Evolutionary conservation across 257 asterid species (phyloP).

Genomic region (Capsicum pubescens): DNA sequence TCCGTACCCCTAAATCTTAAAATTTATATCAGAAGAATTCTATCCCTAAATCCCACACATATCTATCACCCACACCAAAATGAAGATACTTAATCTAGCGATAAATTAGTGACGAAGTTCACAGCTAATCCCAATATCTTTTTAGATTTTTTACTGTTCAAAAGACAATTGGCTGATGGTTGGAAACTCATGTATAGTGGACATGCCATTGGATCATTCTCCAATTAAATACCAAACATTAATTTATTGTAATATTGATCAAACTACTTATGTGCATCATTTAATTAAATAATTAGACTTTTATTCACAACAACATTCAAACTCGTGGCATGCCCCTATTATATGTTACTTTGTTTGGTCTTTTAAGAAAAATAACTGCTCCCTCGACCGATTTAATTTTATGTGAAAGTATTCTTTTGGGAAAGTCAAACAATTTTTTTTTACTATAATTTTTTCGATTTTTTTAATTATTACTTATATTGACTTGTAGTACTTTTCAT

Average conservation of each 20-base stretch:
- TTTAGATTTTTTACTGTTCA: not conserved
- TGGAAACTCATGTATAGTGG: not conserved
- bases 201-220: not conserved
- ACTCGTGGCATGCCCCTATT: not conserved
- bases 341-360: not conserved
- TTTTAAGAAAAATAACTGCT: not conserved
- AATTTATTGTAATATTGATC: not conserved
- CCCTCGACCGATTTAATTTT: not conserved
- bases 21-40: not conserved
- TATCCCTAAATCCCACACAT: not conserved
- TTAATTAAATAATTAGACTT: not conserved
- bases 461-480: not conserved
- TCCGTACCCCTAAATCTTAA: not conserved
- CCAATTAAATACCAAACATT: not conserved
- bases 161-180: not conserved
- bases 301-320: not conserved
- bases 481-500: not conserved
- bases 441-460: no score
- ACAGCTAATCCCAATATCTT: not conserved
- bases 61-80: not conserved
- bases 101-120: not conserved
- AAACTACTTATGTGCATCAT: no score
- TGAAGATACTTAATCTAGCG: not conserved
- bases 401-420: no score
- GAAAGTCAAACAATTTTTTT: no score